Percentiles rank a stretch among this genome's conserved stretches.
Conservation (phyloP, 139 green algal genomes). For the Spirogloea muscicola region DNA sequence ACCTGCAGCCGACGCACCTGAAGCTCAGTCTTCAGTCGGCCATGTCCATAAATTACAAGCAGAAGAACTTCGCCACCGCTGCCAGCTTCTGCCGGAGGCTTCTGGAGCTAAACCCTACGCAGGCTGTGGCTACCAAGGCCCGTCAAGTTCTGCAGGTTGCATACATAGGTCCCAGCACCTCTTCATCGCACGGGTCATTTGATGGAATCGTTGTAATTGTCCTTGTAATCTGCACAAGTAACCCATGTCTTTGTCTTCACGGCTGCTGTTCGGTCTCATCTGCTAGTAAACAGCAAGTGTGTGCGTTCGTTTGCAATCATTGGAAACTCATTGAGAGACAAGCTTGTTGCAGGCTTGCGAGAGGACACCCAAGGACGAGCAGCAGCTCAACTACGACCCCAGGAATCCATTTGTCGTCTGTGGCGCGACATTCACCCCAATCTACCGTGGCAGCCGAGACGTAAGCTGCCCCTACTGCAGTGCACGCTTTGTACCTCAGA, state of each 20-base stretch:
- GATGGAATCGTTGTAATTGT: too few relatives aligned
- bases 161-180: too few relatives aligned
- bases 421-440: conserved; percentile 85
- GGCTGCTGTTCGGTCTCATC: too few relatives aligned
- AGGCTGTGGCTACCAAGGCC: conserved; percentile 78
- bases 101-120: conserved; percentile 87
- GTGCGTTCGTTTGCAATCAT: too few relatives aligned
- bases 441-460: conserved; percentile 82
- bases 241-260: too few relatives aligned
- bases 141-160: conserved; percentile 85
- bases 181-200: too few relatives aligned
- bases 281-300: too few relatives aligned
- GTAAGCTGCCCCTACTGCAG: conserved; percentile 80
- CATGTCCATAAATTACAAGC: conserved; percentile 95
- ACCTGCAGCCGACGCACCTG: conserved; percentile 76
- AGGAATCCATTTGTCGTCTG: conserved; percentile 98
- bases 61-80: conserved; percentile 85
- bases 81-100: conserved; percentile 86
- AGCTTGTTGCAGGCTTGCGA: conserved; percentile 80
- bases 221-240: too few relatives aligned
- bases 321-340: too few relatives aligned
- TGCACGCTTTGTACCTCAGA: conserved; percentile 80
- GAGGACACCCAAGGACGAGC: conserved; percentile 76
- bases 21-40: conserved; percentile 80
- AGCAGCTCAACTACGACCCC: conserved; percentile 90